A percentile compares a stretch with the other conserved stretches of the same genome.
phyloP scores from a whole-genome alignment of 1,139 yeast species.

The Ogataea hybrid region DNA sequence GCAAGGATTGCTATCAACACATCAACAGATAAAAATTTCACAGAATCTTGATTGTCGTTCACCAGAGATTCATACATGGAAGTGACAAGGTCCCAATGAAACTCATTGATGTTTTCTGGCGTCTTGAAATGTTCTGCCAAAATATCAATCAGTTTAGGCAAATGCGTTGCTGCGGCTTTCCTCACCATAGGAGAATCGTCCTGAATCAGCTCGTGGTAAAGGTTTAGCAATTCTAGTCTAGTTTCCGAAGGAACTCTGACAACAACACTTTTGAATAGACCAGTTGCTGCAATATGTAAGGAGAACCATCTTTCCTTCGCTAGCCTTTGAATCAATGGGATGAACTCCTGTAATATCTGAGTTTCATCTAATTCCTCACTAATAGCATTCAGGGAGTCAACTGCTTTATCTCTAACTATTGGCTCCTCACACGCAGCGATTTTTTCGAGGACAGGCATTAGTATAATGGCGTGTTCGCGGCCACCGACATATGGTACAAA shows the following conservation, averaged over 20 bases:
- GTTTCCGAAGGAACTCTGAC: slow-evolving; percentile 51
- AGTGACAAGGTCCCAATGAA: slow-evolving; percentile 68
- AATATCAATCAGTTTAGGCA: slow-evolving; percentile 68
- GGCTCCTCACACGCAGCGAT: slow-evolving; percentile 97
- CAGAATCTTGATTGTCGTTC: slow-evolving; percentile 92
- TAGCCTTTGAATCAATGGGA: slow-evolving; percentile 74
- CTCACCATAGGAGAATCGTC: slow-evolving; percentile 99
- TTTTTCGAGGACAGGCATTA: slow-evolving; percentile 83
- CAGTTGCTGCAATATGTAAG: slow-evolving; percentile 88
- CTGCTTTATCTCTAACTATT: slow-evolving; percentile 94
- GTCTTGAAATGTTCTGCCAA: slow-evolving; percentile 40
- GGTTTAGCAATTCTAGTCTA: slow-evolving; percentile 60
- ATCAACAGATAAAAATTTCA: slow-evolving; percentile 85
- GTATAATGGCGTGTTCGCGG: slow-evolving; percentile 65
- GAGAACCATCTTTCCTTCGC: slow-evolving; percentile 95
- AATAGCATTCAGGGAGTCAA: slow-evolving; percentile 74
- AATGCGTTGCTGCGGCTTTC: slow-evolving; percentile 85
- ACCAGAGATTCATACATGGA: slow-evolving; percentile 81
- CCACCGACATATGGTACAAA: slow-evolving; percentile 92
- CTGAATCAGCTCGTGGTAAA: slow-evolving; percentile 68
- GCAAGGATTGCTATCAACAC: slow-evolving; percentile 72
- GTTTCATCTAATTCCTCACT: slow-evolving; percentile 62
- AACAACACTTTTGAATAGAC: slow-evolving; percentile 74
- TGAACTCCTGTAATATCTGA: slow-evolving; percentile 65
- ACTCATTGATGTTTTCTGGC: slow-evolving; percentile 31